Conservation (phyloP, 208 protist genomes). For the Acanthamoeba rhysodes region DNA sequence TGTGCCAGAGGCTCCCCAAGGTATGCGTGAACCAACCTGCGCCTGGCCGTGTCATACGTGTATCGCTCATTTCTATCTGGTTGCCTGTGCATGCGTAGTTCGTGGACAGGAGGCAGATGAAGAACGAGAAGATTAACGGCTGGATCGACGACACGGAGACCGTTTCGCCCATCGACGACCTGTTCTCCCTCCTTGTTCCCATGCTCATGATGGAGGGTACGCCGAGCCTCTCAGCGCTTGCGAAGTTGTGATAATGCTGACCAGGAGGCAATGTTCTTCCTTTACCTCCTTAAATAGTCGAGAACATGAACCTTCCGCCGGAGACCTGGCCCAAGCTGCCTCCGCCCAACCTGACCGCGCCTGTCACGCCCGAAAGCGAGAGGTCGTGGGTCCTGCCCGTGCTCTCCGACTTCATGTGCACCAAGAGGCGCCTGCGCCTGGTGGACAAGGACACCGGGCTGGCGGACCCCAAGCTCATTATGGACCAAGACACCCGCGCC, state of each 20-base stretch:
- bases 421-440: constrained; percentile 44
- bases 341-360: constrained; percentile 50
- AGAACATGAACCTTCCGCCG: constrained; percentile 72
- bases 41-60: not conserved
- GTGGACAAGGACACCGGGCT: constrained; percentile 20
- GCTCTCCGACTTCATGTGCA: constrained; percentile 78
- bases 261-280: not conserved
- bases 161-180: constrained; percentile 73
- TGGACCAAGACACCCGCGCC: not conserved
- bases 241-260: too few relatives aligned
- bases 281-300: not conserved
- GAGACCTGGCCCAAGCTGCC: constrained; percentile 65
- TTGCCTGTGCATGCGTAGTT: not conserved
- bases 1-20: constrained; percentile 74
- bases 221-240: not conserved
- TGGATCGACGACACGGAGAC: constrained; percentile 74
- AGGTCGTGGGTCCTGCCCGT: constrained; percentile 68
- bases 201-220: constrained; percentile 77
- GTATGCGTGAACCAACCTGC: not conserved
- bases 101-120: constrained; percentile 72
- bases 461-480: not conserved
- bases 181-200: constrained; percentile 72
- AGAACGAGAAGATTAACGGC: constrained; percentile 73
- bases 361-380: constrained; percentile 52
- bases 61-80: not conserved